These are phyloP conservation scores for Ceratobasidium sp. DNA, from an alignment of 1,284 basidiomycete species.

Conservation along the genomic window DNA sequence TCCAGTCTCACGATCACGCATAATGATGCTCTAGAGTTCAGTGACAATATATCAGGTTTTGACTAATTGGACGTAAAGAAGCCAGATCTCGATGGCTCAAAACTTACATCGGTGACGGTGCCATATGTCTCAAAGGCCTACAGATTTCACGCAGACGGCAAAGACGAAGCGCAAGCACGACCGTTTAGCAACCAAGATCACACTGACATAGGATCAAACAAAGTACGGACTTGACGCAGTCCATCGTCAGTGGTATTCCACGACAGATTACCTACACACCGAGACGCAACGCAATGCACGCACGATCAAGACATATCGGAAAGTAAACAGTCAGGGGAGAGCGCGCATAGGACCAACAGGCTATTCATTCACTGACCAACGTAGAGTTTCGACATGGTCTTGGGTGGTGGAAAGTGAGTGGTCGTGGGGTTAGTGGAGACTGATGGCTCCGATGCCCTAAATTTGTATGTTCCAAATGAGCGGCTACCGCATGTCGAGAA, in stretches of 20 bases:
- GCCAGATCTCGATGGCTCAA: background rate
- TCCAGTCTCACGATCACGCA: conserved; percentile 96
- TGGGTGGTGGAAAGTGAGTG: too few species aligned
- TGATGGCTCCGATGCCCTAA: too few species aligned
- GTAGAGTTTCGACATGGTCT: conserved; percentile 38
- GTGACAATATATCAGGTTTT: background rate
- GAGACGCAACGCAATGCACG: background rate
- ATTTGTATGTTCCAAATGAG: too few species aligned
- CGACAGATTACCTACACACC: conserved; percentile 39
- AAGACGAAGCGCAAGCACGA: background rate
- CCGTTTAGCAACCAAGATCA: conserved; percentile 18
- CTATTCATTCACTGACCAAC: conserved; percentile 39
- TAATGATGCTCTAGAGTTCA: conserved; percentile 77
- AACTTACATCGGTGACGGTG: conserved; percentile 40
- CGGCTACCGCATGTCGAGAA: background rate
- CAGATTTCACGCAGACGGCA: background rate
- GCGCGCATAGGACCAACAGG: conserved; percentile 18
- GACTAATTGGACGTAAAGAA: background rate
- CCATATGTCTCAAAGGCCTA: conserved; percentile 33
- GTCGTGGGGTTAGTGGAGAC: too few species aligned
- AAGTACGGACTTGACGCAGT: conserved; percentile 20
- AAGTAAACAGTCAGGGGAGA: conserved; percentile 32
- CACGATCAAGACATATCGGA: background rate
- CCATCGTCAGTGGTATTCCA: conserved; percentile 45
- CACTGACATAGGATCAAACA: conserved; percentile 2